These are phyloP conservation scores for Penicillium sp. DNA, from an alignment of 2,329 filamentous ascomycete genomes.

Conservation along the genomic window DNA sequence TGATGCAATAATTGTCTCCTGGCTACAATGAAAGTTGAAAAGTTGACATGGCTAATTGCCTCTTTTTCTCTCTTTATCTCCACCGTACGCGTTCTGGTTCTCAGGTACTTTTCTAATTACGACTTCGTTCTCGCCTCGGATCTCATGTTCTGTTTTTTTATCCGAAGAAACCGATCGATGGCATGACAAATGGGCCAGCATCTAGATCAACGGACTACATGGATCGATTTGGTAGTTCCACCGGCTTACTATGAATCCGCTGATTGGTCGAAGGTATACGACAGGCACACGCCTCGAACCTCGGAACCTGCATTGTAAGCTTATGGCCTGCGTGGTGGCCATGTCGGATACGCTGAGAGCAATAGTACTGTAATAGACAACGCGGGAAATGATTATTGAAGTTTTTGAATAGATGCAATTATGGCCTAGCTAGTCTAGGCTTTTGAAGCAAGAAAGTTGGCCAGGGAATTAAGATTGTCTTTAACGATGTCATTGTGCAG, in stretches of 20 bases:
- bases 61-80: neutral
- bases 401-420: neutral
- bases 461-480: neutral
- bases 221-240: neutral
- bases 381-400: neutral
- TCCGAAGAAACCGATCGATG: neutral
- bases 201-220: neutral
- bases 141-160: too few species aligned
- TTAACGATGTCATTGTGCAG: neutral
- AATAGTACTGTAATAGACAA: neutral
- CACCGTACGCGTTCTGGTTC: neutral
- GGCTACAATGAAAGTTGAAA: neutral
- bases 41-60: neutral
- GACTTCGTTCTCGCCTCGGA: neutral
- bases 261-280: neutral
- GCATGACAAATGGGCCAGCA: neutral
- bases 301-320: neutral
- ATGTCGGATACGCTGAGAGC: neutral
- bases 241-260: neutral
- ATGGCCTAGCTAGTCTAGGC: neutral
- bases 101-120: neutral
- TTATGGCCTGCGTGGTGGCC: neutral
- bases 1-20: neutral
- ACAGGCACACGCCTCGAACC: neutral
- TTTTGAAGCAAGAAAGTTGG: neutral